phyloP scores from a whole-genome alignment of 305 asterid genomes.

The Fraxinus platypoda region DNA sequence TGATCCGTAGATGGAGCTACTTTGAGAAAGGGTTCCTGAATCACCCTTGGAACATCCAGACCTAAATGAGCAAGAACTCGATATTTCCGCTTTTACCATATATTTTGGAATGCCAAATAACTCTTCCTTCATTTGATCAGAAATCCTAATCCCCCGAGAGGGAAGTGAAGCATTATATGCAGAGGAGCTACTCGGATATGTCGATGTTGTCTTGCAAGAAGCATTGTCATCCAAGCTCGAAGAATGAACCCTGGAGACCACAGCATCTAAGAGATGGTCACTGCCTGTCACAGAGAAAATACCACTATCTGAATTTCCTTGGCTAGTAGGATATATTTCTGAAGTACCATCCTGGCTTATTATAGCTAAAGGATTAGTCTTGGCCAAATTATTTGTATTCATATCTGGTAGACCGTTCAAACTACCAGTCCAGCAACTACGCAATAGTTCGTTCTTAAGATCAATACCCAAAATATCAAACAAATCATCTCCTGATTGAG shows the following conservation, averaged over 20 bases:
- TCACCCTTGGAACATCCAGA: conserved; percentile 44
- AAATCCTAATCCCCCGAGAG: conserved; percentile 29
- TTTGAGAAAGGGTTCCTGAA: conserved; percentile 38
- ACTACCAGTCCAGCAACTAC: conserved; percentile 35
- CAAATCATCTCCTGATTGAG: conserved; percentile 55
- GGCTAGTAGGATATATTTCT: conserved; percentile 32
- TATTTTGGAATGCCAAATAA: conserved; percentile 50
- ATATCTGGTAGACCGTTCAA: conserved; percentile 24
- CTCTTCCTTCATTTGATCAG: conserved; percentile 43
- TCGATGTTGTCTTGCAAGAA: conserved; percentile 51
- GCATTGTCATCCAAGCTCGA: conserved; percentile 44
- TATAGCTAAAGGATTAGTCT: conserved; percentile 23
- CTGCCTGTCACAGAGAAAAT: conserved; percentile 28
- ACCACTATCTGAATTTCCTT: conserved; percentile 38
- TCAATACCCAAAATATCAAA: conserved; percentile 63
- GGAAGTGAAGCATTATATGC: conserved; percentile 36
- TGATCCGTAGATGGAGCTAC: conserved; percentile 56
- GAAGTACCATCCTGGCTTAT: conserved; percentile 34
- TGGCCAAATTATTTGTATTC: conserved; percentile 22
- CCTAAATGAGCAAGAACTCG: conserved; percentile 36
- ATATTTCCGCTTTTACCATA: conserved; percentile 31
- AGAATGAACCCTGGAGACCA: conserved; percentile 41
- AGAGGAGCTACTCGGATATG: conserved; percentile 43
- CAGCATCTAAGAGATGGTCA: conserved; percentile 64
- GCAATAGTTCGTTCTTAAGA: conserved; percentile 38